phyloP scores from a whole-genome alignment of 768 basidiomycete genomes.

The Hypsizygus marmoreus region DNA sequence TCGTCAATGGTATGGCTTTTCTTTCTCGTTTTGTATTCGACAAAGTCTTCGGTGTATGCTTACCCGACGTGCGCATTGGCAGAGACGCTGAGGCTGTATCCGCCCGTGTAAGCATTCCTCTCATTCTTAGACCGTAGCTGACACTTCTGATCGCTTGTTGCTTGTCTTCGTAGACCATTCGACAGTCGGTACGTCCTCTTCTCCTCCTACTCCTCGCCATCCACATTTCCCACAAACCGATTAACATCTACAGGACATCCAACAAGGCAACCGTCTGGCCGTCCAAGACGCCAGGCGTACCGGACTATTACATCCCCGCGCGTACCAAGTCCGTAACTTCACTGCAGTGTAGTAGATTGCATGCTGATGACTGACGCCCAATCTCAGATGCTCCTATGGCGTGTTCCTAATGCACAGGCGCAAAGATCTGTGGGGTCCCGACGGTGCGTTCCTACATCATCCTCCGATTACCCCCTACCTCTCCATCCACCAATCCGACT shows the following conservation, averaged over 20 bases:
- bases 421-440: slow-evolving; percentile 67
- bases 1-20: slow-evolving; percentile 48
- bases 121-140: no score
- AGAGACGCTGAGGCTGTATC: slow-evolving; percentile 58
- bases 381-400: slow-evolving; percentile 42
- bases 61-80: background rate
- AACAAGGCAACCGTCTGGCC: slow-evolving; percentile 28
- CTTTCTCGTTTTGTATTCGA: background rate
- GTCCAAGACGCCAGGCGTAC: slow-evolving; percentile 28
- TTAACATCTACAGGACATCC: slow-evolving; percentile 16
- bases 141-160: background rate
- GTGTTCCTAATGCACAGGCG: slow-evolving; percentile 63
- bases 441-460: slow-evolving; percentile 42
- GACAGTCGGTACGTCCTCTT: slow-evolving; percentile 28
- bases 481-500: background rate
- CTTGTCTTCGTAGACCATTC: slow-evolving; percentile 32
- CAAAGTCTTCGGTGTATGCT: background rate
- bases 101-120: slow-evolving; percentile 42
- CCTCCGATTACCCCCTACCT: background rate
- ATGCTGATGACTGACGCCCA: background rate
- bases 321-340: slow-evolving; percentile 27
- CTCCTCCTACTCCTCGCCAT: no score
- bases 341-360: background rate
- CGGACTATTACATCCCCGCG: slow-evolving; percentile 43
- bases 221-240: no score